phyloP scores from a whole-genome alignment of 192 early-diverging fungal species.

The Entophlyctis luteolus region DNA sequence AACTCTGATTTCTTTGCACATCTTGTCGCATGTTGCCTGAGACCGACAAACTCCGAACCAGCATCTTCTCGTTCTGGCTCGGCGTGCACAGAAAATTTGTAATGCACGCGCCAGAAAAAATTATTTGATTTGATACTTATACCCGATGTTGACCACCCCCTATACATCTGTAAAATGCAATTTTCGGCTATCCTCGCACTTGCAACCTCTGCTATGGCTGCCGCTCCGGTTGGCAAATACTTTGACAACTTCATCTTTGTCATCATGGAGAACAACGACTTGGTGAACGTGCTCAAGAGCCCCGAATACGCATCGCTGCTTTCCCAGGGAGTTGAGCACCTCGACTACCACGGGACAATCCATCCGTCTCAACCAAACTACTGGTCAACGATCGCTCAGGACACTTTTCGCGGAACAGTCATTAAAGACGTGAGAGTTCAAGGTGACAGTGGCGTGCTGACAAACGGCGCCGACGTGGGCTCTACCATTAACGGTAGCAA shows the following conservation, averaged over 20 bases:
- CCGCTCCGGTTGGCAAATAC: constrained; percentile 2
- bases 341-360: constrained; percentile 43
- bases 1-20: too few species aligned
- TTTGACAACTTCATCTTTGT: constrained; percentile 9
- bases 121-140: too few species aligned
- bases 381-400: constrained; percentile 47
- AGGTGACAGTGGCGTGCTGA: too few species aligned
- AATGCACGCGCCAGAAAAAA: too few species aligned
- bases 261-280: constrained; percentile 9
- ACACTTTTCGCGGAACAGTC: constrained; percentile 36
- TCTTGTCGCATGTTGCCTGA: too few species aligned
- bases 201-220: neutral
- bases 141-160: too few species aligned
- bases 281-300: neutral
- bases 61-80: too few species aligned
- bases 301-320: neutral
- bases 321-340: constrained; percentile 12
- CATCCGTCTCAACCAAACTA: constrained; percentile 66
- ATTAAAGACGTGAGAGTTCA: constrained; percentile 29
- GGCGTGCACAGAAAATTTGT: too few species aligned
- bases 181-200: neutral
- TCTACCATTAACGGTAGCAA: constrained; percentile 28
- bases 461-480: constrained; percentile 20
- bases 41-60: too few species aligned
- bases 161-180: neutral